These are phyloP conservation scores for Salvia splendens DNA, from an alignment of 257 asterid species.

Conservation along the genomic window DNA sequence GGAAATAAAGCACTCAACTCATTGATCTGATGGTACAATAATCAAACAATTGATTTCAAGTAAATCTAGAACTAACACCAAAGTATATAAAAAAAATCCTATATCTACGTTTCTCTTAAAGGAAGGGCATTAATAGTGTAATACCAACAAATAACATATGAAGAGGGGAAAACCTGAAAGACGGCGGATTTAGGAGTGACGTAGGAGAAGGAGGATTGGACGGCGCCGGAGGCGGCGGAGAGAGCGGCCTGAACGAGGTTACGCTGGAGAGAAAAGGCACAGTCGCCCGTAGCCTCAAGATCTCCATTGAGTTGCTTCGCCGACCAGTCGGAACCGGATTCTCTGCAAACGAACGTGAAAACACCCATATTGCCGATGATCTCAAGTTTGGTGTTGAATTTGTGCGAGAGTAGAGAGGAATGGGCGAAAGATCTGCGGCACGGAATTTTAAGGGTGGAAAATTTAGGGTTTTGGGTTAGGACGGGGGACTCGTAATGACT, in stretches of 20 bases:
- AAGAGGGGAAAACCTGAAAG: slow-evolving; percentile 57
- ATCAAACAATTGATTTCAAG: neutral
- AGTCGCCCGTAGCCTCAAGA: slow-evolving; percentile 49
- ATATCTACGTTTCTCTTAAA: neutral
- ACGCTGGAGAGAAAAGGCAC: slow-evolving; percentile 64
- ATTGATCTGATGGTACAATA: neutral
- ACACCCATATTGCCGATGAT: slow-evolving; percentile 45
- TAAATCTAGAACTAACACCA: neutral
- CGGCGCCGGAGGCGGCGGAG: slow-evolving; percentile 69
- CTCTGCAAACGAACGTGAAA: slow-evolving; percentile 54
- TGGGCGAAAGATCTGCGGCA: neutral
- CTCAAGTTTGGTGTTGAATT: neutral
- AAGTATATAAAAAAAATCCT: neutral
- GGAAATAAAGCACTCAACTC: neutral
- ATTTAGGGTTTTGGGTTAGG: slow-evolving; percentile 34
- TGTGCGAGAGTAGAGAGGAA: neutral
- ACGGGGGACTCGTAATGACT: slow-evolving; percentile 11
- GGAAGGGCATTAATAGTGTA: too few relatives aligned
- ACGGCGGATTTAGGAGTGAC: slow-evolving; percentile 73
- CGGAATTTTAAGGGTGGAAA: neutral
- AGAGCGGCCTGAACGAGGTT: slow-evolving; percentile 78
- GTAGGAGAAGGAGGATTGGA: slow-evolving; percentile 74
- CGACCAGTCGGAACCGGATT: slow-evolving; percentile 52
- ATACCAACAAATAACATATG: neutral
- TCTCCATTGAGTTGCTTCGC: slow-evolving; percentile 64